A percentile compares a stretch with the other conserved stretches of the same genome.
phyloP scores from a whole-genome alignment of 2,329 filamentous ascomycete genomes.

The Parascedosporium putredinis region DNA sequence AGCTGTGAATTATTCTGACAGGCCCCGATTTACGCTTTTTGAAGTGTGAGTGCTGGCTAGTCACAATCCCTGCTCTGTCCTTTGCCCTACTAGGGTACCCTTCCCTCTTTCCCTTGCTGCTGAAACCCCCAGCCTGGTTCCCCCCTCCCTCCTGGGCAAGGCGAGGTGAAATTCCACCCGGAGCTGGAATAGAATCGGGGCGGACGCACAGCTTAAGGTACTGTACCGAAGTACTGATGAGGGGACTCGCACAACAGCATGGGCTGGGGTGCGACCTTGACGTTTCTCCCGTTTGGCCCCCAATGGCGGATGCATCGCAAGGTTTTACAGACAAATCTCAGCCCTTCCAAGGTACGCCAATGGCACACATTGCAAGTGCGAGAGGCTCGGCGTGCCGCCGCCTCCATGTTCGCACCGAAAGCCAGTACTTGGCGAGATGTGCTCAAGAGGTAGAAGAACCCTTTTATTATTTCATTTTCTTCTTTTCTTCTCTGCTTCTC shows the following conservation, averaged over 20 bases:
- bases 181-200: conserved; percentile 7
- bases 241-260: conserved; percentile 17
- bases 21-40: conserved; percentile 31
- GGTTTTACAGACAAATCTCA: conserved; percentile 31
- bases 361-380: conserved; percentile 17
- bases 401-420: neutral
- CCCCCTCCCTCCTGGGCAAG: no score
- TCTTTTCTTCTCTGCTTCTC: no score
- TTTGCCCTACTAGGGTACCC: neutral
- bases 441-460: conserved; percentile 2
- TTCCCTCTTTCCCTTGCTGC: no score
- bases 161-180: neutral
- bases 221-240: neutral
- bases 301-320: conserved; percentile 31
- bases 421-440: neutral
- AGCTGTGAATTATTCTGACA: conserved; percentile 31
- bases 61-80: neutral
- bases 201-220: no score
- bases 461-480: neutral
- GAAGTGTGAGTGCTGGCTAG: conserved; percentile 18
- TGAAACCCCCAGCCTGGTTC: no score
- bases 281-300: conserved; percentile 31
- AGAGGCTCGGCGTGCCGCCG: conserved; percentile 11
- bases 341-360: conserved; percentile 22
- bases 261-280: conserved; percentile 36